Percentiles rank a stretch among this genome's conserved stretches.
phyloP scores from a whole-genome alignment of 129 eudicot genomes.

The Chrysanthemum seticuspe region DNA sequence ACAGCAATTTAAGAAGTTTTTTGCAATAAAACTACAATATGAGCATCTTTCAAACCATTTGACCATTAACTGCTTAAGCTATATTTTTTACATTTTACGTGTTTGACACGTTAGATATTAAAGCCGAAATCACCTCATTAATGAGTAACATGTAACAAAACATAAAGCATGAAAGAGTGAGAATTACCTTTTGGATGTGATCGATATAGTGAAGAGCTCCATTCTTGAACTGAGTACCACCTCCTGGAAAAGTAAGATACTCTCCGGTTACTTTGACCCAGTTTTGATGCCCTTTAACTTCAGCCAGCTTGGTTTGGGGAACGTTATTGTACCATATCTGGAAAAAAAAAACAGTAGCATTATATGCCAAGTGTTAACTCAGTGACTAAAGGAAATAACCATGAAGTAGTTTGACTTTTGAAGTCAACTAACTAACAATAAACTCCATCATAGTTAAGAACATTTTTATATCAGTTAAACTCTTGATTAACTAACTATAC shows the following conservation, averaged over 20 bases:
- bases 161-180: background rate
- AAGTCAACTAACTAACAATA: background rate
- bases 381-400: background rate
- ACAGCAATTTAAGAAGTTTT: too few species aligned
- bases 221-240: conserved; percentile 60
- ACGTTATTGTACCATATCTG: conserved; percentile 63
- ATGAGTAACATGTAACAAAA: background rate
- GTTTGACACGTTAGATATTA: too few species aligned
- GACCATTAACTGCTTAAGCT: too few species aligned
- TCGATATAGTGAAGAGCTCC: conserved; percentile 65
- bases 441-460: background rate
- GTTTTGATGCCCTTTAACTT: conserved; percentile 57
- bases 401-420: background rate
- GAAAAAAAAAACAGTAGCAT: background rate
- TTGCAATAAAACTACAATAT: too few species aligned
- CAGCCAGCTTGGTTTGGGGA: conserved; percentile 52
- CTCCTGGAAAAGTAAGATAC: conserved; percentile 57
- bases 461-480: too few species aligned
- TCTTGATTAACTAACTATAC: too few species aligned
- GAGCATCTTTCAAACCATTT: too few species aligned
- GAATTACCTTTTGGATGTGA: conserved; percentile 40
- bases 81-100: too few species aligned
- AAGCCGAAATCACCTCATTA: too few species aligned
- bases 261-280: conserved; percentile 69
- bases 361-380: background rate